phyloP scores from a whole-genome alignment of 106 monocot species.

The Apostasia shenzhenica region DNA sequence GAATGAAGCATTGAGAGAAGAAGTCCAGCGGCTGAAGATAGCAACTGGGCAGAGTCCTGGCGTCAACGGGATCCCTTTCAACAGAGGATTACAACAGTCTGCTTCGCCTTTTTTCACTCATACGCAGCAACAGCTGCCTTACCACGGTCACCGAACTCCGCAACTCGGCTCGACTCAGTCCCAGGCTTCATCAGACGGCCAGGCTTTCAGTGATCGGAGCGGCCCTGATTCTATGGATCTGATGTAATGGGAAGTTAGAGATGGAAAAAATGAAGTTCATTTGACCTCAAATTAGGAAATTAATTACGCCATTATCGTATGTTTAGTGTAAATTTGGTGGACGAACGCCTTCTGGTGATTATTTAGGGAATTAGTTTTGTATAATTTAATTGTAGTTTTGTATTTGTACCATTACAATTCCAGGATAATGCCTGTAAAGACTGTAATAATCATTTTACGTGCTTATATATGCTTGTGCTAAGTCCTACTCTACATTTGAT shows the following conservation, averaged over 20 bases:
- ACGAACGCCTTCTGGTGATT: neutral
- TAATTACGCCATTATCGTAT: too few species aligned
- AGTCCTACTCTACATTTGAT: too few species aligned
- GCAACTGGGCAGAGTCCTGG: constrained; percentile 44
- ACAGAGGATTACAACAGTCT: constrained; percentile 24
- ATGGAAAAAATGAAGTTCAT: neutral
- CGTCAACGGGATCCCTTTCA: constrained; percentile 28
- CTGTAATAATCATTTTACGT: too few species aligned
- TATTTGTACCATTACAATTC: too few species aligned
- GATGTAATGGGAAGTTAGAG: constrained; percentile 9
- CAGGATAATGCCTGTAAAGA: too few species aligned
- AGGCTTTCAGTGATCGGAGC: constrained; percentile 14
- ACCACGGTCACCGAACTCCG: constrained; percentile 11
- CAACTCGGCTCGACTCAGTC: constrained; percentile 19
- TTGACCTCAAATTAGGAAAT: too few species aligned
- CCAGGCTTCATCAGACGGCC: constrained; percentile 27
- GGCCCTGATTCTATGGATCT: constrained; percentile 55
- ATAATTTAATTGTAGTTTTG: neutral
- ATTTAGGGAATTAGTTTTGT: neutral
- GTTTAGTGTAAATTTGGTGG: too few species aligned
- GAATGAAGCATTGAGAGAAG: constrained; percentile 65
- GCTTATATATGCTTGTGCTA: too few species aligned
- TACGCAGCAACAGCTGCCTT: constrained; percentile 26
- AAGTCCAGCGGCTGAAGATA: constrained; percentile 75
- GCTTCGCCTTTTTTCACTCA: constrained; percentile 15